A percentile compares a stretch with the other conserved stretches of the same genome.
Conservation (phyloP, 2,329 filamentous ascomycete species). For the Neofusicoccum kwambonambiense region DNA sequence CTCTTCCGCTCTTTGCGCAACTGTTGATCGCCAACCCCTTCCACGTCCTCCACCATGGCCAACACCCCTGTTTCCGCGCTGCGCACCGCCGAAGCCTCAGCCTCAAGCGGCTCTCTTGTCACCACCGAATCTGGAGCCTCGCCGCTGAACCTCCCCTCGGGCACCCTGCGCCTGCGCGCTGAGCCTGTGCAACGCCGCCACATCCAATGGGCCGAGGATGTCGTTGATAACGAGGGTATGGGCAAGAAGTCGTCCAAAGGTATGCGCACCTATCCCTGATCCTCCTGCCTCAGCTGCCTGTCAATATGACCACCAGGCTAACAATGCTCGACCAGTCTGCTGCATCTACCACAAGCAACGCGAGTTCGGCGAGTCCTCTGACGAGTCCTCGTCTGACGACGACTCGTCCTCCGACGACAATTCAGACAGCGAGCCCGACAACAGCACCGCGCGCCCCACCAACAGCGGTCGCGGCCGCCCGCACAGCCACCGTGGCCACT, state of each 20-base stretch:
- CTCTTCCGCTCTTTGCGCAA: slow-evolving; percentile 6
- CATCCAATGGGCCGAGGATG: slow-evolving; percentile 90
- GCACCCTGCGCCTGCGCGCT: slow-evolving; percentile 43
- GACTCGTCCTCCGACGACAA: slow-evolving; percentile 55
- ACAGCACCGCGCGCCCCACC: slow-evolving; percentile 47
- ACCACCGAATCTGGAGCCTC: slow-evolving; percentile 33
- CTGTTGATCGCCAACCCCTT: slow-evolving; percentile 16
- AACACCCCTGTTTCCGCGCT: slow-evolving; percentile 22
- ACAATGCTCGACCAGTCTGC: slow-evolving; percentile 66
- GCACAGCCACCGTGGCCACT: slow-evolving; percentile 29
- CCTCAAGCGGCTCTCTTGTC: slow-evolving; percentile 26
- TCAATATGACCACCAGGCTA: slow-evolving; percentile 14
- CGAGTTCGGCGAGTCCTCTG: slow-evolving; percentile 55
- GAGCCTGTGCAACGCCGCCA: slow-evolving; percentile 51
- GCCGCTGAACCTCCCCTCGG: slow-evolving; percentile 33
- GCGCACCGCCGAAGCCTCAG: slow-evolving; percentile 18
- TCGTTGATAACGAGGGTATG: slow-evolving; percentile 92
- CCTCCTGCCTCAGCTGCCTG: neutral
- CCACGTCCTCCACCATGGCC: slow-evolving; percentile 26
- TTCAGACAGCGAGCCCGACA: slow-evolving; percentile 56
- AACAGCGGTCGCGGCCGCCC: slow-evolving; percentile 27
- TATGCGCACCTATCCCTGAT: slow-evolving; percentile 38
- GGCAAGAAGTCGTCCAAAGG: slow-evolving; percentile 94
- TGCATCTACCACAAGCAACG: slow-evolving; percentile 95
- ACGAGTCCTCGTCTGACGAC: slow-evolving; percentile 76